Evolutionary conservation across 345 rosid genomes (phyloP).

Genomic region (Stellera chamaejasme): DNA sequence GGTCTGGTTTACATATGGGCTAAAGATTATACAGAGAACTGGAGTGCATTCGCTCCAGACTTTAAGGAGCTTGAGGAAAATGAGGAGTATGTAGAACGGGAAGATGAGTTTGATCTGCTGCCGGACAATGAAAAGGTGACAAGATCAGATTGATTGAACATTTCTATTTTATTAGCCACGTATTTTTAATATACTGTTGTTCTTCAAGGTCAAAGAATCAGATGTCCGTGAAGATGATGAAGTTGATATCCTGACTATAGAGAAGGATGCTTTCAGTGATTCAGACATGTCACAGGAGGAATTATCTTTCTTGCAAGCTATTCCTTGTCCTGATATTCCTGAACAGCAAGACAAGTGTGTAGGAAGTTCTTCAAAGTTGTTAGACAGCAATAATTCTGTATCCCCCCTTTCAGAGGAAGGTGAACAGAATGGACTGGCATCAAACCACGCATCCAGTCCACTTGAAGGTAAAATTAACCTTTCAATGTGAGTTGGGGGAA

Average conservation of each 20-base stretch:
- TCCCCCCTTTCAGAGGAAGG: conserved; percentile 83
- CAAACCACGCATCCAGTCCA: conserved; percentile 61
- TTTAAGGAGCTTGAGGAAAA: conserved; percentile 99
- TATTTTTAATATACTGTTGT: conserved; percentile 19
- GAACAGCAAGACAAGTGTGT: conserved; percentile 58
- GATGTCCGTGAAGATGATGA: conserved; percentile 90
- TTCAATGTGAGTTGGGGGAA: not conserved
- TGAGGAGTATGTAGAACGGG: conserved; percentile 96
- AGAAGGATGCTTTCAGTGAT: conserved; percentile 83
- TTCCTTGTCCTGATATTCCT: conserved; percentile 71
- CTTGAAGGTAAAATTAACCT: conserved; percentile 50
- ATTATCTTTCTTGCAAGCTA: conserved; percentile 83
- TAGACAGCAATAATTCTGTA: conserved; percentile 55
- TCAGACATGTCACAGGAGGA: conserved; percentile 96
- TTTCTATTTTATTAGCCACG: not conserved
- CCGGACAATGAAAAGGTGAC: conserved; percentile 93
- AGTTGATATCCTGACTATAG: conserved; percentile 83
- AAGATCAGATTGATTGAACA: not conserved
- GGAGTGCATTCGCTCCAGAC: conserved; percentile 99
- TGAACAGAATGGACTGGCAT: conserved; percentile 56
- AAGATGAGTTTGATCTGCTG: conserved; percentile 90
- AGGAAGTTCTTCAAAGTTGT: conserved; percentile 60
- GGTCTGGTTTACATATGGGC: conserved; percentile 99
- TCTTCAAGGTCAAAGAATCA: conserved; percentile 63
- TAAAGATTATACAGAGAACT: conserved; percentile 94